Percentiles rank a stretch among this genome's conserved stretches.
These are phyloP conservation scores for Cubamyces lactineus DNA, from an alignment of 768 basidiomycete species.

Conservation along the genomic window DNA sequence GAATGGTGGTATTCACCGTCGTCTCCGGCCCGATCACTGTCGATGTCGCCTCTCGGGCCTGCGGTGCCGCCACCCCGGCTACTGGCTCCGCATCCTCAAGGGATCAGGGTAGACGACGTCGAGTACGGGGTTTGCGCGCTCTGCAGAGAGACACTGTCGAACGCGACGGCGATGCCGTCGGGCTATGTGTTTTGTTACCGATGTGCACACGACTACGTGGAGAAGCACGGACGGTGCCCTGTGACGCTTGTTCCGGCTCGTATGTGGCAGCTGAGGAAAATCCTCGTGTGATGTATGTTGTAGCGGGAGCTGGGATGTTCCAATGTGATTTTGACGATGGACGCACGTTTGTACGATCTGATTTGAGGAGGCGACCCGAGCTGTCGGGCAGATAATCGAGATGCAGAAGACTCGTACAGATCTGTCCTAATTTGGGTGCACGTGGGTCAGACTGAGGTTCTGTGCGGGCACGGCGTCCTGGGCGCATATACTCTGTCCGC, in stretches of 20 bases:
- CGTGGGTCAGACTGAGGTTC: slow-evolving; percentile 23
- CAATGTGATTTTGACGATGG: slow-evolving; percentile 22
- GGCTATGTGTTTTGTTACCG: slow-evolving; percentile 96
- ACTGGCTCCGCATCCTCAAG: slow-evolving; percentile 73
- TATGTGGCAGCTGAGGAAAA: slow-evolving; percentile 85
- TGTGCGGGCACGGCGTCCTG: background rate
- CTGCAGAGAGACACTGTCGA: slow-evolving; percentile 71
- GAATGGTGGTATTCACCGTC: slow-evolving; percentile 99
- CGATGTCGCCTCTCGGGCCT: slow-evolving; percentile 63
- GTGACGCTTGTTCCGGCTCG: slow-evolving; percentile 79
- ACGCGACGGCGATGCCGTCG: slow-evolving; percentile 88
- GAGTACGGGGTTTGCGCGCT: slow-evolving; percentile 86
- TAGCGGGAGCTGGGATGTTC: background rate
- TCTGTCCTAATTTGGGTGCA: slow-evolving; percentile 21
- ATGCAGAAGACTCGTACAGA: slow-evolving; percentile 5
- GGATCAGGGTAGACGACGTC: slow-evolving; percentile 61
- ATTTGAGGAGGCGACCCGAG: slow-evolving; percentile 12
- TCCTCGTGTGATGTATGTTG: slow-evolving; percentile 57
- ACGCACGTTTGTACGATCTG: slow-evolving; percentile 31
- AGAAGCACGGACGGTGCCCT: slow-evolving; percentile 79
- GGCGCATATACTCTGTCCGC: slow-evolving; percentile 2
- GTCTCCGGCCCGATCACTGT: slow-evolving; percentile 79
- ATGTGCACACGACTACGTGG: slow-evolving; percentile 84
- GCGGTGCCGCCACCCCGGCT: slow-evolving; percentile 77
- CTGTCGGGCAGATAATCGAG: slow-evolving; percentile 21